Base-by-base conservation (phyloP, 2,329 filamentous ascomycete genomes). In the Aureobasidium sp. region DNA sequence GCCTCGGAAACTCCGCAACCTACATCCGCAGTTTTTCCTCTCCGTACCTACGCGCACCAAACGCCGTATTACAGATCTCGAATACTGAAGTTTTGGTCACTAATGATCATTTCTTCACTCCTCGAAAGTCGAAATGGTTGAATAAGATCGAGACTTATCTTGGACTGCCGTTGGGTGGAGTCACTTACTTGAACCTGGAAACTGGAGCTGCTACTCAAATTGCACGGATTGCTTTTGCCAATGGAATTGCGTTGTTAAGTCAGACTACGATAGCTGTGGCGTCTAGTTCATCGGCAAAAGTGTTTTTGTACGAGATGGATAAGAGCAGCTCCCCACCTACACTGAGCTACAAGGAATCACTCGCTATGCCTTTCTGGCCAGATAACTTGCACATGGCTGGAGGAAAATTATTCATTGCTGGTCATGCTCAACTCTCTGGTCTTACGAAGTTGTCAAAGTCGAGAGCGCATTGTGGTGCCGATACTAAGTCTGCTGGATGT, bases 371-470 rank as follows among this genome's bases (percentile, higher is more conserved):
- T 0, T 71, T 73, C 34, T 63, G 68, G 1, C 71, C 74, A 0
- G 77, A 78, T 60, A 78, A 78, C 59, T 54, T 78, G 2, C 74
- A 71, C 37, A 66, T 73, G 0, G 74, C 77, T 53, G 61, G 65
- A 0, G 62, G 68, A 0, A 75, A 75, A 16, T 59, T 79, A 3
- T 65, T 77, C 2, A 68, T 77, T 15, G 73, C 76, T 5, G 77
- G 76, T 0, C 77, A 78, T 63, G 71, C 76, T 1, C 73, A 73
- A 55, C 67, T 72, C 4, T 70, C 71, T 5, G 67, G 61, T 3
- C 39, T 78, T 10, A 62, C 66, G 39, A 65, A 65, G 9, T 63
- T 68, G 3, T 64, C 65, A 2, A 63, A 66, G 62, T 67, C 62
- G 32, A 67, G 69, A 42, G 59, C 61, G 13, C 54, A 63, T 16